These are phyloP conservation scores for Aspergillus pseudoviridinutans DNA, from an alignment of 2,329 filamentous ascomycete species.

Conservation along the genomic window DNA sequence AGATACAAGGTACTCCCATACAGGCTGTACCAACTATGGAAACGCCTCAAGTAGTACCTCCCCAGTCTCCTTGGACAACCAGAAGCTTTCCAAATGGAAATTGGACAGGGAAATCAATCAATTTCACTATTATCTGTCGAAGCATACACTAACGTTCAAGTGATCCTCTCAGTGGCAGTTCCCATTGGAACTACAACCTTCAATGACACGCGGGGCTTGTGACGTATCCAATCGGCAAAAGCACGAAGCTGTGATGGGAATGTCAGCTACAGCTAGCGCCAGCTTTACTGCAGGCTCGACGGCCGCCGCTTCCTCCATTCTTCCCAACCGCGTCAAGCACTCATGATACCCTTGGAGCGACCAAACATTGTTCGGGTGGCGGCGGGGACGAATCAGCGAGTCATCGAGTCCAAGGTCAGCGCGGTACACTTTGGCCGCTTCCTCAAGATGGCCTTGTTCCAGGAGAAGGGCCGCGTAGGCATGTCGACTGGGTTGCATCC, in stretches of 20 bases:
- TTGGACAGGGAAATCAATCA: too few species aligned
- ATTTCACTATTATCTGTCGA: too few species aligned
- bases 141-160: too few species aligned
- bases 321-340: slow-evolving; percentile 55
- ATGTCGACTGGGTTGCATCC: slow-evolving; percentile 71
- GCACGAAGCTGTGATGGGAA: slow-evolving; percentile 54
- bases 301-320: slow-evolving; percentile 42
- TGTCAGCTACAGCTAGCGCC: slow-evolving; percentile 55
- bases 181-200: neutral
- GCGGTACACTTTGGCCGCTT: slow-evolving; percentile 54
- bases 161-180: neutral
- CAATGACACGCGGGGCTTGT: slow-evolving; percentile 5
- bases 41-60: too few species aligned
- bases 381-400: slow-evolving; percentile 56
- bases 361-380: slow-evolving; percentile 71
- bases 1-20: too few species aligned
- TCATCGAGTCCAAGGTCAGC: slow-evolving; percentile 58
- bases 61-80: too few species aligned
- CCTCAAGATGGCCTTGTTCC: slow-evolving; percentile 56
- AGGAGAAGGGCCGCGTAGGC: slow-evolving; percentile 65
- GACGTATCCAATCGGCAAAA: slow-evolving; percentile 45
- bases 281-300: slow-evolving; percentile 46
- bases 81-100: too few species aligned
- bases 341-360: slow-evolving; percentile 68
- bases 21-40: too few species aligned